Evolutionary conservation across 768 basidiomycete genomes (phyloP), one percentile per base, ranked within the genome.

Genomic region (Leccinum broughii): DNA sequence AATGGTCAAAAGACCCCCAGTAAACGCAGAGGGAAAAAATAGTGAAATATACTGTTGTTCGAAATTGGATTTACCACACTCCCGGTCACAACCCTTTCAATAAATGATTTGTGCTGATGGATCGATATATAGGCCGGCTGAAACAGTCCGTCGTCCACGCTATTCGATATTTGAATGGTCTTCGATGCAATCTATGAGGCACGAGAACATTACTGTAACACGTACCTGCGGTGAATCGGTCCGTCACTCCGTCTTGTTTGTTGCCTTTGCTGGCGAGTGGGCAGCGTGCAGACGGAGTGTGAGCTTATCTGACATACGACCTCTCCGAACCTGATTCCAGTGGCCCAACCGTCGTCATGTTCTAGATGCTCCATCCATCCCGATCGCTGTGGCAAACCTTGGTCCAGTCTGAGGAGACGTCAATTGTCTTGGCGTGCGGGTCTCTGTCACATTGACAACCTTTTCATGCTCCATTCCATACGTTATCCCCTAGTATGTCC

Each of bases 11-110:
- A 72, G 58, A 68, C 62, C 5, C 67, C 68, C 4, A 58, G 57
- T 51, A 74, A 72, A 44, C 74, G 74, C 24, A 68, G 64, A 64
- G 75, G 67, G 35, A 75, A 64, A 61, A 67, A 69, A 48, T 66
- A 64, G 39, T 15, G 22, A 44, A 44, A 44, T 44, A 20, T 44
- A 44, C n/a, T 37, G 35, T 37, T 15, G 35, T 37, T 15, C 35
- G 0, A 37, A 11, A 20, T 41, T 41, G 41, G 41, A n/a, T 41
- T 41, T 41, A n/a, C 39, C 17, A 39, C 14, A 39, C 14, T 39
- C 15, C n/a, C n/a, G 41, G 8, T n/a, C 9, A 10, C 41, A 9
- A 44, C n/a, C n/a, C 41, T 0, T 44, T 20, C 41, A 44, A 44
- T 44, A 44, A 20, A 44, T 14, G 3, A 44, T 44, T 44, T 44